Evolutionary conservation across 805 yeast species (phyloP), one percentile per base, ranked within the genome.

Genomic region (Candida sanyiensis): DNA sequence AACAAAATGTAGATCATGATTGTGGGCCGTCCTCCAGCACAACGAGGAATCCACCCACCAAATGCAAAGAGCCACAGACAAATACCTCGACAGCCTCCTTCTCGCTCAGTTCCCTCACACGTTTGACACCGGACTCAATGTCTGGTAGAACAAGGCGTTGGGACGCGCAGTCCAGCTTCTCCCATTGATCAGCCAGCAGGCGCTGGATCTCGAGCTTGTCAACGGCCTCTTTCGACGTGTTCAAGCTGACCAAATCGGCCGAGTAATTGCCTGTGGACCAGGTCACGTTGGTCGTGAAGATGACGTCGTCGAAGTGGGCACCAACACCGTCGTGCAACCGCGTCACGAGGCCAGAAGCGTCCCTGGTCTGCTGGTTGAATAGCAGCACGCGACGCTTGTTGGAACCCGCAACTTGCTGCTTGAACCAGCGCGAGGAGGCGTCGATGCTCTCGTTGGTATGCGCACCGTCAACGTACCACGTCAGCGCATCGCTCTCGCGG

Each of bases 391-490:
- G 46, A 45, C 50, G 49, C 22, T 57, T 55, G n/a, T 55, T 51
- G 1, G 52, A 49, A 5, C 57, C 50, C 26, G 61, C n/a, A 10
- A 35, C 64, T 13, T 65, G 66, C n/a, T 59, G 43, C 8, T 61
- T 61, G 51, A 82, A 86, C 99, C 99, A 93, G 8, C 61, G 63
- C 0, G 90, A 71, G 0, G 96, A 84, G n/a, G 80, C 94, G 22
- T 69, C 68, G 18, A 94, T 74, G 43, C 96, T 84, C 53, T 93
- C 99, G 33, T 72, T 64, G 0, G 98, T 93, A 52, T 93, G 99
- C 0, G 98, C 97, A 15, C 99, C 99, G 62, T 93, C 99, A 12
- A 90, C 62, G 47, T 64, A 80, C 95, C 96, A 93, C n/a, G 72
- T 73, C 13, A 81, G 61, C 3, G 62, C 57, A 15, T 57, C 64